phyloP scores from a whole-genome alignment of 805 yeast genomes.

The Monosporozyma solicola region DNA sequence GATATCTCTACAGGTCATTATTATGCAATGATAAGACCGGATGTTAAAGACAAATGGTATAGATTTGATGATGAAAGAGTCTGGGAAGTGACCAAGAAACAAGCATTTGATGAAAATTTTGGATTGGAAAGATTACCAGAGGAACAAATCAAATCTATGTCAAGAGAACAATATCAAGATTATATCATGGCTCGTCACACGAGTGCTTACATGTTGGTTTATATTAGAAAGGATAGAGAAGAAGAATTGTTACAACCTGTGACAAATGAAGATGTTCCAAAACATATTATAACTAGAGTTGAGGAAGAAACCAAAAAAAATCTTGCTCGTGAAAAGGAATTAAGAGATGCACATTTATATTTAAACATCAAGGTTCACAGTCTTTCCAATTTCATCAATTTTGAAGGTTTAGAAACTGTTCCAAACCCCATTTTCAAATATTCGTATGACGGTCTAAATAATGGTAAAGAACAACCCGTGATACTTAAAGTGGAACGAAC shows the following conservation, averaged over 20 bases:
- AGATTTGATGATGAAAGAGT: slow-evolving; percentile 95
- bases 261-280: slow-evolving; percentile 50
- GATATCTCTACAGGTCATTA: slow-evolving; percentile 95
- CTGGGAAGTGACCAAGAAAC: slow-evolving; percentile 71
- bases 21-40: slow-evolving; percentile 87
- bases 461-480: slow-evolving; percentile 38
- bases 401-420: slow-evolving; percentile 56
- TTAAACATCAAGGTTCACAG: slow-evolving; percentile 51
- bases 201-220: slow-evolving; percentile 95
- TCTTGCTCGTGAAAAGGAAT: slow-evolving; percentile 44
- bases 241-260: slow-evolving; percentile 52
- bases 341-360: slow-evolving; percentile 64
- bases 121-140: slow-evolving; percentile 62
- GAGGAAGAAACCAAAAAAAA: slow-evolving; percentile 52
- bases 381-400: slow-evolving; percentile 43
- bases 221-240: slow-evolving; percentile 57
- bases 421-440: slow-evolving; percentile 45
- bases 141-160: slow-evolving; percentile 40
- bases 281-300: slow-evolving; percentile 57
- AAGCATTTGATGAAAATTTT: slow-evolving; percentile 86
- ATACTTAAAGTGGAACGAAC: slow-evolving; percentile 48
- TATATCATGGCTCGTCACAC: slow-evolving; percentile 72
- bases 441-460: slow-evolving; percentile 43
- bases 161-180: slow-evolving; percentile 53
- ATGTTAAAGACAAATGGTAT: slow-evolving; percentile 62